Base-by-base conservation (phyloP, 257 asterid species). In the Vinca minor region DNA sequence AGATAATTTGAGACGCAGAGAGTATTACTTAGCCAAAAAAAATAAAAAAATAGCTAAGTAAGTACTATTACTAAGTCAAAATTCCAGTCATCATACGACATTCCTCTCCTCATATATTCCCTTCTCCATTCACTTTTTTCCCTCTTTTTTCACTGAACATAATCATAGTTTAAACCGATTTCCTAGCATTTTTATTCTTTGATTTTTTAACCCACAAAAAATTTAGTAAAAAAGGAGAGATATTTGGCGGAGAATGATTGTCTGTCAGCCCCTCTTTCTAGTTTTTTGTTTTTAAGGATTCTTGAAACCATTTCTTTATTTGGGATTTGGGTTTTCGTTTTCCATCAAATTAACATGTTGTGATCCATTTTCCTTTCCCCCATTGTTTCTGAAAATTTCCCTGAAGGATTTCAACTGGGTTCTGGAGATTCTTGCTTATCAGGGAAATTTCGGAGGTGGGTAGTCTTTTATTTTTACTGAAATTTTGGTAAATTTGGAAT, bases 241-340 rank as follows among this genome's bases (percentile, higher is more conserved):
- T 74, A 63, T 72, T 77, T 47, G 56, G 72, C 70, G 82, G 77
- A 32, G 62, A 56, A 73, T 80, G 72, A 73, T 72, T 82, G 85
- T 76, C 71, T 39, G 41, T 28, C 42, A 9, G 29, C 44, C 4
- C 42, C n/a, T 69, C 71, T 76, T 45, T 69, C 54, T 36, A 38
- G 74, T 68, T 64, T 73, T 34, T 56, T 56, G 25, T 25, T 62
- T 61, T 53, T 53, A 23, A 54, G 12, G 34, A 57, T 53, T 34
- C 23, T 57, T 45, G 38, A 62, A n/a, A 36, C 26, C 38, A 42
- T 47, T 46, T 68, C 46, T n/a, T 41, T 34, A 41, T 53, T 36
- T 62, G 65, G 64, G n/a, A n/a, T n/a, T n/a, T n/a, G n/a, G 65
- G 65, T 46, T 65, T 35, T 45, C 21, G 31, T 29, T 38, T 63